phyloP scores from a whole-genome alignment of 192 early-diverging fungal genomes.

The Backusella parvicylindrica region DNA sequence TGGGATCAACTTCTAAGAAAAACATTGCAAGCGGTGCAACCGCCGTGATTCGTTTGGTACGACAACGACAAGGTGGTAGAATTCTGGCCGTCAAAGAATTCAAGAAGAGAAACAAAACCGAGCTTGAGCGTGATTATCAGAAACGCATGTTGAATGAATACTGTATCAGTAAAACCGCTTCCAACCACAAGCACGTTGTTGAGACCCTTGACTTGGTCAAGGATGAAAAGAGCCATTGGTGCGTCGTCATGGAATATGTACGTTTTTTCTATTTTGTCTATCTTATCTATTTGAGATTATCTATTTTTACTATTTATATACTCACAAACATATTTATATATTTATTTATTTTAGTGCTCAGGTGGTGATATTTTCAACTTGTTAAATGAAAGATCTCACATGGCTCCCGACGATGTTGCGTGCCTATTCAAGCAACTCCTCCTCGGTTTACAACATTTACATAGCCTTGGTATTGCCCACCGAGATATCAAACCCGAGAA shows the following conservation, averaged over 20 bases:
- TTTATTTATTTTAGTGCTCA: constrained; percentile 60
- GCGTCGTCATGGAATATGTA: constrained; percentile 71
- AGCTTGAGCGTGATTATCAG: constrained; percentile 91
- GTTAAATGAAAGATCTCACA: constrained; percentile 67
- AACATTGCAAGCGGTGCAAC: constrained; percentile 87
- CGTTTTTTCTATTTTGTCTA: constrained; percentile 20
- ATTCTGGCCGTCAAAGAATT: constrained; percentile 96
- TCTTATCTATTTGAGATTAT: constrained; percentile 5
- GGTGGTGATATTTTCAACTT: constrained; percentile 92
- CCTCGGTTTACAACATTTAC: constrained; percentile 85
- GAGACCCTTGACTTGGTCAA: constrained; percentile 94
- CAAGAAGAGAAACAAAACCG: constrained; percentile 71
- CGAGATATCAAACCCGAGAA: constrained; percentile 86
- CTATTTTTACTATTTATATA: background rate
- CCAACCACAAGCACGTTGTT: constrained; percentile 89
- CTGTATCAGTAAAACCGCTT: constrained; percentile 90
- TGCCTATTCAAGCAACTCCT: constrained; percentile 97
- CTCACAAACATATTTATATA: background rate
- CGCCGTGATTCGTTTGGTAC: constrained; percentile 82
- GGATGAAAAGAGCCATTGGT: constrained; percentile 84
- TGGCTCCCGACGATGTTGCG: constrained; percentile 72
- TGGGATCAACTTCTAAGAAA: constrained; percentile 22
- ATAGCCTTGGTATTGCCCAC: constrained; percentile 94
- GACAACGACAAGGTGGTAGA: constrained; percentile 69
- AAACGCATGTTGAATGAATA: constrained; percentile 96